Percentiles rank a stretch among this genome's conserved stretches.
These are phyloP conservation scores for Leccinum fallax DNA, from an alignment of 1,284 basidiomycete species.

Conservation along the genomic window DNA sequence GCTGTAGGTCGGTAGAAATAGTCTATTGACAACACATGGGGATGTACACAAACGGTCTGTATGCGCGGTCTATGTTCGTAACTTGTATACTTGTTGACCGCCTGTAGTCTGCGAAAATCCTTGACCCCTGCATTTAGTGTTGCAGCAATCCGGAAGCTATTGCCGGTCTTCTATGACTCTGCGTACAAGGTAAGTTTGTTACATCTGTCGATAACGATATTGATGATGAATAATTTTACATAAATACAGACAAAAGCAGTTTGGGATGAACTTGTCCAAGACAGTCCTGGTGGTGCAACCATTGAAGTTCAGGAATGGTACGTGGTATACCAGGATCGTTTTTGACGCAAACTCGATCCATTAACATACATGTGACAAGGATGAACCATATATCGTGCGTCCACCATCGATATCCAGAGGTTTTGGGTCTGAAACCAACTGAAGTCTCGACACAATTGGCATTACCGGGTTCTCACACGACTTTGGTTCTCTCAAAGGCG, in stretches of 20 bases:
- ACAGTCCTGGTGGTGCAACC: slow-evolving; percentile 27
- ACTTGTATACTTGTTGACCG: not conserved
- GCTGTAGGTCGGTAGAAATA: slow-evolving; percentile 7
- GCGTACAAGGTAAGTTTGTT: slow-evolving; percentile 28
- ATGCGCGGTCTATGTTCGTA: not conserved
- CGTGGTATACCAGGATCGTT: slow-evolving; percentile 13
- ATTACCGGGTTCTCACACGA: slow-evolving; percentile 63
- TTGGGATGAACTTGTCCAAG: slow-evolving; percentile 53
- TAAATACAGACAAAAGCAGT: slow-evolving; percentile 44
- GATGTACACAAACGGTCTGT: slow-evolving; percentile 22
- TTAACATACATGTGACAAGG: slow-evolving; percentile 38
- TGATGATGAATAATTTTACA: not conserved
- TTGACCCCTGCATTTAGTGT: slow-evolving; percentile 50
- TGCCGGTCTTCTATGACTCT: slow-evolving; percentile 46
- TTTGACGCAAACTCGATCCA: slow-evolving; percentile 23
- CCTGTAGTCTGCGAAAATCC: slow-evolving; percentile 44
- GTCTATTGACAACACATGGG: slow-evolving; percentile 20
- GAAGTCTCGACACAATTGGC: slow-evolving; percentile 57
- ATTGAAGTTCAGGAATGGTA: slow-evolving; percentile 61
- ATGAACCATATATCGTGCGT: slow-evolving; percentile 33
- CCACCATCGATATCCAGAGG: not conserved
- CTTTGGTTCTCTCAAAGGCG: slow-evolving; percentile 55
- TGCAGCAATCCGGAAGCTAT: slow-evolving; percentile 44
- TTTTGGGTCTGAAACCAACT: not conserved
- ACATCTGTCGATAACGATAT: too few species aligned